A percentile compares a stretch with the other conserved stretches of the same genome.
Conservation (phyloP, 148 eudicot genomes). For the Amaranthus palmeri region DNA sequence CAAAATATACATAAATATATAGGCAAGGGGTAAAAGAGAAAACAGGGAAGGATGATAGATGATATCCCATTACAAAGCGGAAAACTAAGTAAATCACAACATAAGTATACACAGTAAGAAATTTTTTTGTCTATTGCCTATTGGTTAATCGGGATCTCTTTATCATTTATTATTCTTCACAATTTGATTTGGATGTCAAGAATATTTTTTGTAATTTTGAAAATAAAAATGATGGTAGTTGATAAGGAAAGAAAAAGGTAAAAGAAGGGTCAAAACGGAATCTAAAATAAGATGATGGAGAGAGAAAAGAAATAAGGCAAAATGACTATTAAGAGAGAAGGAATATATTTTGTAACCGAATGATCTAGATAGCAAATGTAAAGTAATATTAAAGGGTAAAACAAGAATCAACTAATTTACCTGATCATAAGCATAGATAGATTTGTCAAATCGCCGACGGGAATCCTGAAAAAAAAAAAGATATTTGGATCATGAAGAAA, state of each 20-base stretch:
- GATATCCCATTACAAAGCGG: too few relatives aligned
- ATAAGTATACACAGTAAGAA: too few relatives aligned
- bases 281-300: neutral
- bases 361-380: neutral
- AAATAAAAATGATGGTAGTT: too few relatives aligned
- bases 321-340: neutral
- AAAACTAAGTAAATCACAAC: too few relatives aligned
- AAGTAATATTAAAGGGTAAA: neutral
- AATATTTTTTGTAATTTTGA: too few relatives aligned
- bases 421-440: constrained; percentile 75
- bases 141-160: too few relatives aligned
- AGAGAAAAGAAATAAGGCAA: neutral
- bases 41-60: neutral
- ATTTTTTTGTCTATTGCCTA: too few relatives aligned
- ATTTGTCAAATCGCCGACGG: constrained; percentile 81
- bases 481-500: constrained; percentile 2
- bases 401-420: constrained; percentile 27
- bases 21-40: neutral
- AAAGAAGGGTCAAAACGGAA: neutral
- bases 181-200: too few relatives aligned
- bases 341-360: neutral
- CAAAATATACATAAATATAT: neutral
- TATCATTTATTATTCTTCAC: too few relatives aligned
- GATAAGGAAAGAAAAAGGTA: neutral
- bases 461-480: constrained; percentile 56